These are phyloP conservation scores for Lyophyllum semitale DNA, from an alignment of 768 basidiomycete genomes.

Conservation along the genomic window DNA sequence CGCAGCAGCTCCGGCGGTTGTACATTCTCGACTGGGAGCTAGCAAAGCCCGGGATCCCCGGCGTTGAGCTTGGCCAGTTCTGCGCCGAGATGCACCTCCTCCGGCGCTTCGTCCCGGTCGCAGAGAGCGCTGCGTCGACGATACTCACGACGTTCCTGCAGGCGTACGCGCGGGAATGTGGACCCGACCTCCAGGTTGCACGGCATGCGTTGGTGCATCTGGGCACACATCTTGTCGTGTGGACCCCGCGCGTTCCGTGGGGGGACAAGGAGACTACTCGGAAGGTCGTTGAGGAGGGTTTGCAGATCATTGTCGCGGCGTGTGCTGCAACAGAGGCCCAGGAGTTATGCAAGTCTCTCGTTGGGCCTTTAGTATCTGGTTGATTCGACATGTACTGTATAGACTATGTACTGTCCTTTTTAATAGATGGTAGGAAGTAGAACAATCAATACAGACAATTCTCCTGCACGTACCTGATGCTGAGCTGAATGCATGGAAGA, in stretches of 20 bases:
- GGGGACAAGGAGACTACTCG: slow-evolving; percentile 47
- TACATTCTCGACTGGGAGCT: slow-evolving; percentile 70
- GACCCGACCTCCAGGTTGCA: slow-evolving; percentile 30
- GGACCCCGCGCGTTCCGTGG: slow-evolving; percentile 54
- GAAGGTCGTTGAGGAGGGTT: slow-evolving; percentile 51
- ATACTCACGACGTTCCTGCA: slow-evolving; percentile 46
- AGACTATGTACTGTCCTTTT: too few relatives aligned
- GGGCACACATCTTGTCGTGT: slow-evolving; percentile 56
- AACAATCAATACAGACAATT: too few relatives aligned
- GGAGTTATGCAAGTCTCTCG: slow-evolving; percentile 28
- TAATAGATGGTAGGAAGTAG: too few relatives aligned
- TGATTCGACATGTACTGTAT: neutral
- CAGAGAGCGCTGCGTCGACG: slow-evolving; percentile 33
- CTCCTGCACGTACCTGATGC: too few relatives aligned
- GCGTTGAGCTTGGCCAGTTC: slow-evolving; percentile 65
- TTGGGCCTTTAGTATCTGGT: slow-evolving; percentile 15
- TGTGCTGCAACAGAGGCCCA: slow-evolving; percentile 26
- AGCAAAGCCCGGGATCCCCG: slow-evolving; percentile 55
- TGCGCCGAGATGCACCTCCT: slow-evolving; percentile 59
- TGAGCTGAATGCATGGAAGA: too few relatives aligned
- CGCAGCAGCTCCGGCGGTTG: slow-evolving; percentile 38
- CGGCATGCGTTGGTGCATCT: slow-evolving; percentile 44
- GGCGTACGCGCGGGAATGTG: slow-evolving; percentile 38
- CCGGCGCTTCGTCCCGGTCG: slow-evolving; percentile 45
- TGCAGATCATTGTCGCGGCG: slow-evolving; percentile 41